Evolutionary conservation across 2,329 filamentous ascomycete species (phyloP).

Genomic region (Elsinoe necatrix): DNA sequence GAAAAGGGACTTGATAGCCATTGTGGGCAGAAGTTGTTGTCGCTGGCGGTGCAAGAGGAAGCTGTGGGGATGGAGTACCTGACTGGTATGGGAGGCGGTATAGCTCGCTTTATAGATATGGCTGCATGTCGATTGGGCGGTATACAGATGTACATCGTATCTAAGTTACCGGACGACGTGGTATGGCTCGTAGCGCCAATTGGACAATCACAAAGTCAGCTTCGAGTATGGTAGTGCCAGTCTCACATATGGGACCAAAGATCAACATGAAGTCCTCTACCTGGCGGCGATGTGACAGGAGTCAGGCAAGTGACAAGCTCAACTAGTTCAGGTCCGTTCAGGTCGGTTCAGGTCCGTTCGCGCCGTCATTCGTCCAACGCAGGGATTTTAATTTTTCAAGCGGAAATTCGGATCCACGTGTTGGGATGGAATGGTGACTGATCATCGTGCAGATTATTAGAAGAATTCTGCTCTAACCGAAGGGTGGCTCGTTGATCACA

Average conservation of each 20-base stretch:
- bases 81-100: background rate
- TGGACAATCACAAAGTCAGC: background rate
- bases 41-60: too few relatives aligned
- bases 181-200: background rate
- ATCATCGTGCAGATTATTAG: background rate
- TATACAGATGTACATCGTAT: constrained; percentile 1
- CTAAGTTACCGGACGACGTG: background rate
- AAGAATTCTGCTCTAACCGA: background rate
- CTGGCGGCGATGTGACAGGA: background rate
- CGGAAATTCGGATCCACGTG: constrained; percentile 7
- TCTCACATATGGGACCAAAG: background rate
- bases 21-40: background rate
- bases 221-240: background rate
- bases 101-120: background rate
- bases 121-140: background rate
- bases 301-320: background rate
- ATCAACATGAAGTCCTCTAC: background rate
- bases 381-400: too few relatives aligned
- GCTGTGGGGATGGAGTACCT: background rate
- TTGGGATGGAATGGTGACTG: constrained; percentile 7
- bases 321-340: constrained; percentile 2
- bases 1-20: constrained; percentile 15
- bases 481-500: background rate
- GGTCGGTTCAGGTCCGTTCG: background rate
- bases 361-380: background rate